Evolutionary conservation across 768 basidiomycete species (phyloP).

Genomic region (Crepidotus variabilis): DNA sequence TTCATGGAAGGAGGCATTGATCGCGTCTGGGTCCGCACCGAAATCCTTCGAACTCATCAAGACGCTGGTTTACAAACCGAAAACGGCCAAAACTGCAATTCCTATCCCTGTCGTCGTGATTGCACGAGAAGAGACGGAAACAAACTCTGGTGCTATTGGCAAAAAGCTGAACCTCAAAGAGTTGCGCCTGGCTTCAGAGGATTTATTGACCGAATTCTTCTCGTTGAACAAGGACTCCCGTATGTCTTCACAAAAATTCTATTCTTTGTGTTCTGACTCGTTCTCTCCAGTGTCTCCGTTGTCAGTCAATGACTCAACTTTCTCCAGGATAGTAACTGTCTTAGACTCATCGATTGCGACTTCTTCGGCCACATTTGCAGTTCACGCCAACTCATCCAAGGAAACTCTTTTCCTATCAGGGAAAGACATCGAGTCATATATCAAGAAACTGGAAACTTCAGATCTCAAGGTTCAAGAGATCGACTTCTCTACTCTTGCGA

Average conservation of each 20-base stretch:
- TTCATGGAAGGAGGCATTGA: constrained; percentile 73
- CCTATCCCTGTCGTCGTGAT: constrained; percentile 86
- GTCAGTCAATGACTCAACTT: constrained; percentile 58
- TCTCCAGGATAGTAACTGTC: constrained; percentile 70
- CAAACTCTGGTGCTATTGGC: constrained; percentile 69
- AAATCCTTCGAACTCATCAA: constrained; percentile 72
- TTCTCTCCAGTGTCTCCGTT: constrained; percentile 69
- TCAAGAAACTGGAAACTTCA: constrained; percentile 66
- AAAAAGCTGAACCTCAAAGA: constrained; percentile 87
- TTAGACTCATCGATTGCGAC: constrained; percentile 77
- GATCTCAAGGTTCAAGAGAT: constrained; percentile 65
- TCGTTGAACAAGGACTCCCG: constrained; percentile 80
- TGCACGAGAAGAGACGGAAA: constrained; percentile 82
- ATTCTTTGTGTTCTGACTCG: background rate
- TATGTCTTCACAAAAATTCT: constrained; percentile 36
- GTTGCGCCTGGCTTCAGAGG: constrained; percentile 79
- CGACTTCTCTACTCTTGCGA: constrained; percentile 64
- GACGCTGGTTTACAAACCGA: constrained; percentile 93
- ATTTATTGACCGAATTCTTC: constrained; percentile 84
- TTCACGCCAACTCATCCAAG: constrained; percentile 70
- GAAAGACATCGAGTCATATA: constrained; percentile 66
- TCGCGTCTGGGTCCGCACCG: constrained; percentile 46
- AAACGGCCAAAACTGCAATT: constrained; percentile 85
- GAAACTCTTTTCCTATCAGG: constrained; percentile 79
- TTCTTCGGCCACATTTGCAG: constrained; percentile 63